Conservation (phyloP, 768 basidiomycete genomes). For the Suillus occidentalis region DNA sequence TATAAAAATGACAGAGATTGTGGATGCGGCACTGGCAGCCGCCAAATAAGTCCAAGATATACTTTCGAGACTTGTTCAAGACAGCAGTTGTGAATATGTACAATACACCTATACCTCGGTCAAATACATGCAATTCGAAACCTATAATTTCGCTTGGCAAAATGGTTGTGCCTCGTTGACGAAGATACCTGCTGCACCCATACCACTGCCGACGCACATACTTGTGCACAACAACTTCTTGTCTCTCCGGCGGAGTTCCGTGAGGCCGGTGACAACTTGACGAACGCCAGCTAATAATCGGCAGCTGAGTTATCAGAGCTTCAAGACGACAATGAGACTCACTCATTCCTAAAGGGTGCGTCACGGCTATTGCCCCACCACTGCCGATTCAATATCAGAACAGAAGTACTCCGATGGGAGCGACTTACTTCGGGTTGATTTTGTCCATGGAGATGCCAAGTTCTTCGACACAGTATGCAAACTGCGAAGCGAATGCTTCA, state of each 20-base stretch:
- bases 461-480: conserved; percentile 87
- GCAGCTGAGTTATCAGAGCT: conserved; percentile 15
- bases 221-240: conserved; percentile 78
- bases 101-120: not conserved
- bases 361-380: conserved; percentile 83
- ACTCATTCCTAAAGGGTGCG: conserved; percentile 87
- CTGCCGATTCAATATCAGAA: conserved; percentile 36
- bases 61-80: not conserved
- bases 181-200: conserved; percentile 84
- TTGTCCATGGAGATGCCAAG: conserved; percentile 73
- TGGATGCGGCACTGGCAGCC: conserved; percentile 51
- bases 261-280: conserved; percentile 86
- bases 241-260: conserved; percentile 70
- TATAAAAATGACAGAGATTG: conserved; percentile 66
- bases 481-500: conserved; percentile 92
- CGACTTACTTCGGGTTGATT: conserved; percentile 79
- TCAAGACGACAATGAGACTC: conserved; percentile 24
- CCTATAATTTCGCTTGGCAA: conserved; percentile 26
- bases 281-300: conserved; percentile 67
- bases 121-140: conserved; percentile 1
- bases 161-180: conserved; percentile 58
- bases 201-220: conserved; percentile 82
- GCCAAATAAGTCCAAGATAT: conserved; percentile 1
- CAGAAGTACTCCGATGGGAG: not conserved
- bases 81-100: not conserved